Percentiles rank a stretch among this genome's conserved stretches.
Conservation (phyloP, 257 asterid genomes). For the Coffea canephora region DNA sequence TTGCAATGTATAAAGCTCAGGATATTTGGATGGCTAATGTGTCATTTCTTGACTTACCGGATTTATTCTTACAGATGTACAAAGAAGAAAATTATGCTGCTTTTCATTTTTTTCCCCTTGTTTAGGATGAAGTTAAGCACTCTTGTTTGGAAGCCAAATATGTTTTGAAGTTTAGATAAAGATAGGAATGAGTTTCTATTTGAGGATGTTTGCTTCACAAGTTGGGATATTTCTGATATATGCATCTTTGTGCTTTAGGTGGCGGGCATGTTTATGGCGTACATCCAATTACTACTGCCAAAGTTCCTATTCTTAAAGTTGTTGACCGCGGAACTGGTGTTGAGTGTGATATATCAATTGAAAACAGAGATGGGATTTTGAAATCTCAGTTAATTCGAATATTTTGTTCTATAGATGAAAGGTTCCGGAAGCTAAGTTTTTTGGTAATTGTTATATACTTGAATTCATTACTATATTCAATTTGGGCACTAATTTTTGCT, state of each 20-base stretch:
- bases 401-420: constrained; percentile 76
- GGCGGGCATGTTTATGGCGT: constrained; percentile 80
- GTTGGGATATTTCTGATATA: constrained; percentile 17
- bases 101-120: not conserved
- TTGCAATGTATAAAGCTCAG: not conserved
- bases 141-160: not conserved
- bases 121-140: not conserved
- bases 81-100: not conserved
- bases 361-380: constrained; percentile 83
- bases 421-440: constrained; percentile 84
- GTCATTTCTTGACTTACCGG: not conserved
- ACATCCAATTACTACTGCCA: constrained; percentile 75
- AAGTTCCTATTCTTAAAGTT: constrained; percentile 88
- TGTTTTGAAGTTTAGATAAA: not conserved
- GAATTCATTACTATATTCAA: not conserved
- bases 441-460: constrained; percentile 53
- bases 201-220: not conserved
- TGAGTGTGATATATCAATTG: constrained; percentile 95
- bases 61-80: not conserved
- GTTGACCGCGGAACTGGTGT: constrained; percentile 92
- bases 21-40: not conserved
- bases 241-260: constrained; percentile 43
- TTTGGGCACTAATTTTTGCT: not conserved
- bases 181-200: not conserved
- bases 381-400: constrained; percentile 71